These are phyloP conservation scores for Saccharomycopsis sp. DNA, from an alignment of 805 yeast species.

Conservation along the genomic window DNA sequence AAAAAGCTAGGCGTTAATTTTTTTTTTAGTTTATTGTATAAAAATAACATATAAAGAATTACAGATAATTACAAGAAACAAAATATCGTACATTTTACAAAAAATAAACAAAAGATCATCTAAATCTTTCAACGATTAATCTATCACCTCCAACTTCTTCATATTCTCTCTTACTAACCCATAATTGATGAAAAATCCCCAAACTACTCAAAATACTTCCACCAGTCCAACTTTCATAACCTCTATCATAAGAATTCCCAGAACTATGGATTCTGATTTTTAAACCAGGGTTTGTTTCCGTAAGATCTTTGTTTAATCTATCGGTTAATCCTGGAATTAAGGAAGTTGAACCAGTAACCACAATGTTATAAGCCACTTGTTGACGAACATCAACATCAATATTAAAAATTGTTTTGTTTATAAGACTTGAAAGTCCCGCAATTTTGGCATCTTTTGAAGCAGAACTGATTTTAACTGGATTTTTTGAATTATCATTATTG, in stretches of 20 bases:
- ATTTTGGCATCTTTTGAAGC: neutral
- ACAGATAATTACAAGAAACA: too few relatives aligned
- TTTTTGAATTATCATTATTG: conserved; percentile 15
- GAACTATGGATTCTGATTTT: conserved; percentile 76
- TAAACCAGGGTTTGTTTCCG: conserved; percentile 66
- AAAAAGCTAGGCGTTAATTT: too few relatives aligned
- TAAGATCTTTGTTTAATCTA: conserved; percentile 60
- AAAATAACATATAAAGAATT: too few relatives aligned
- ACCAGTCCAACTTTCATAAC: conserved; percentile 82
- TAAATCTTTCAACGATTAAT: conserved; percentile 69
- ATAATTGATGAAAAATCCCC: conserved; percentile 90
- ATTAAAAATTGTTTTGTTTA: conserved; percentile 20
- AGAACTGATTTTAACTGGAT: neutral
- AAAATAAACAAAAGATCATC: too few relatives aligned
- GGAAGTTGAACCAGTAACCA: conserved; percentile 77
- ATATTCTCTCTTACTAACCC: conserved; percentile 84
- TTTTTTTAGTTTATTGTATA: too few relatives aligned
- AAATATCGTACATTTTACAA: too few relatives aligned
- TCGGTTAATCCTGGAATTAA: conserved; percentile 75
- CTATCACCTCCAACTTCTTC: conserved; percentile 84
- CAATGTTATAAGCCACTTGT: conserved; percentile 78
- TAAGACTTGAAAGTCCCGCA: conserved; percentile 13
- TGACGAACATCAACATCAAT: conserved; percentile 79
- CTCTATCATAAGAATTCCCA: conserved; percentile 69
- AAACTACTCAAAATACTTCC: conserved; percentile 80